Conservation (phyloP, 163 green algal genomes). For the Chlamydomonas reinhardtii region DNA sequence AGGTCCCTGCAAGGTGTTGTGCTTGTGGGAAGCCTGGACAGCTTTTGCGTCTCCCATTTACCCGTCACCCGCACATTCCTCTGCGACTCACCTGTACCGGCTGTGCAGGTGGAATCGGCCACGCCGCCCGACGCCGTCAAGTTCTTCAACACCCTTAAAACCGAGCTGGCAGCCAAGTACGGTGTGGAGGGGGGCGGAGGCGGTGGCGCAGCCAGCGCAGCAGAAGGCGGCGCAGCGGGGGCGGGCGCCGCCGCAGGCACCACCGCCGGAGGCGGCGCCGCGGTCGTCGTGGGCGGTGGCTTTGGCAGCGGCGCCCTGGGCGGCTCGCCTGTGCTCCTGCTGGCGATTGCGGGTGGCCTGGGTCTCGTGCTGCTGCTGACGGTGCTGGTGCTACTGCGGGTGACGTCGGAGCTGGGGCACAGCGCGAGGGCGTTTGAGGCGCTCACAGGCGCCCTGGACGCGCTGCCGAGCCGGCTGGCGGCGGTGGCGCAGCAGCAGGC, state of each 20-base stretch:
- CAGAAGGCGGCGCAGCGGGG: not conserved
- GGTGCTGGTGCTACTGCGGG: not conserved
- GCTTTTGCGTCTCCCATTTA: too few relatives aligned
- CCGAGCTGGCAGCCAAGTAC: not conserved
- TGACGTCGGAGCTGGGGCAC: not conserved
- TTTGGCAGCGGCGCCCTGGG: not conserved
- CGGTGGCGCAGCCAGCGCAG: not conserved
- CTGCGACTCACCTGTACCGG: too few relatives aligned
- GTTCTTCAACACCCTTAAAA: not conserved
- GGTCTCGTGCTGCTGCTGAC: not conserved
- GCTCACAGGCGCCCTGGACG: not conserved
- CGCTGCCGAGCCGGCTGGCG: not conserved
- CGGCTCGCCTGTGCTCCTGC: not conserved
- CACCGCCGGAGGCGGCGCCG: not conserved
- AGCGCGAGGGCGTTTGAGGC: not conserved
- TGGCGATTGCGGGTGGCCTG: not conserved
- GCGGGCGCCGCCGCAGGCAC: not conserved
- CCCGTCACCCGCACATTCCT: too few relatives aligned
- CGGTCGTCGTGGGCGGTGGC: not conserved
- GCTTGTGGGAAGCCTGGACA: too few relatives aligned
- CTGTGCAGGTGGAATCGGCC: not conserved
- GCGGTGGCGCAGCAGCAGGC: not conserved
- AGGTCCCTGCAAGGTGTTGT: too few relatives aligned
- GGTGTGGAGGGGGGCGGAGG: not conserved
- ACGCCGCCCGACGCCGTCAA: constrained; percentile 21